These are phyloP conservation scores for Catunica adiposa DNA, from an alignment of 2,329 filamentous ascomycete genomes.

Conservation along the genomic window DNA sequence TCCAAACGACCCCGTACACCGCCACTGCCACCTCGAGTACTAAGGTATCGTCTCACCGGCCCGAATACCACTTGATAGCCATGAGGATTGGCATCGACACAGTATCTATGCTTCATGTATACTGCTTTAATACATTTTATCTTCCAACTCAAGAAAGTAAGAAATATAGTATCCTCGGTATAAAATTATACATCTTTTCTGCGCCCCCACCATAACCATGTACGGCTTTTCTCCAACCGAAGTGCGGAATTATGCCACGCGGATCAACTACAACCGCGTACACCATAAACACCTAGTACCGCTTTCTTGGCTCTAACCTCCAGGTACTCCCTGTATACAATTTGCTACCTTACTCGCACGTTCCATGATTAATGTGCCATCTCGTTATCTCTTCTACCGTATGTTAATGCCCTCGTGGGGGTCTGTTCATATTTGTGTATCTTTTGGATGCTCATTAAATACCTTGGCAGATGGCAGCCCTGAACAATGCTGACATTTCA, in stretches of 20 bases:
- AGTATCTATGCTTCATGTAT: no score
- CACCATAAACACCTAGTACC: background rate
- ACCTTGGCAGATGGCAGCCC: no score
- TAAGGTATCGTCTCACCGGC: no score
- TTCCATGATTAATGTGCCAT: background rate
- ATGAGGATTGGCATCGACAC: no score
- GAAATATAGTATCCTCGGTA: background rate
- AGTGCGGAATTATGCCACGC: conserved; percentile 1
- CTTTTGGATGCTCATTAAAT: no score
- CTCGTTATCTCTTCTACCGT: background rate
- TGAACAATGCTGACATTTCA: no score
- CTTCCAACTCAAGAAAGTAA: no score
- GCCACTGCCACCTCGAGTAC: no score
- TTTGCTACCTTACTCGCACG: background rate
- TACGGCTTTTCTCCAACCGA: conserved; percentile 3
- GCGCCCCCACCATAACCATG: background rate
- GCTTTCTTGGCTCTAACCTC: background rate
- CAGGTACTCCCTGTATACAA: background rate
- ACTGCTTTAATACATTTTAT: no score
- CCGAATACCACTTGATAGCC: no score
- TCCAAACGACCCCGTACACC: no score
- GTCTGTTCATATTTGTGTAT: no score
- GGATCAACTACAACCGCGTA: background rate
- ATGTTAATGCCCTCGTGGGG: background rate
- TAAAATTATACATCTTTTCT: background rate